Conservation (phyloP, 202 grass and related monocot genomes). For the Carex sylvatica region DNA sequence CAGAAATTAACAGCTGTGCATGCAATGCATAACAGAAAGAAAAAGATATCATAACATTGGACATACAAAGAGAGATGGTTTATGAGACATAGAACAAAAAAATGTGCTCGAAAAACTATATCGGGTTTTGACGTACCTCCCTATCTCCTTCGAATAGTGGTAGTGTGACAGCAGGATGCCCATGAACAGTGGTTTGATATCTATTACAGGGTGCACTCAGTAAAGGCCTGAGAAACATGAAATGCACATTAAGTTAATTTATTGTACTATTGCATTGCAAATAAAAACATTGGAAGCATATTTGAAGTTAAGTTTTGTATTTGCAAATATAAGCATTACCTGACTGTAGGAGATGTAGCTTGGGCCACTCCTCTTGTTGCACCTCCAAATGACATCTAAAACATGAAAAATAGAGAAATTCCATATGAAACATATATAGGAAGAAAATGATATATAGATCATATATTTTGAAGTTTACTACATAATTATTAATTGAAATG, state of each 20-base stretch:
- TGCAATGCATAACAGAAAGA: neutral
- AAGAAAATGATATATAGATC: neutral
- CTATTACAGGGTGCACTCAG: slow-evolving; percentile 5
- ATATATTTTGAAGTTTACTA: slow-evolving; percentile 1
- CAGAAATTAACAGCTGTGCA: neutral
- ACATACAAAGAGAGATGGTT: neutral
- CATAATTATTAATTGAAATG: neutral
- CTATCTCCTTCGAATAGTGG: slow-evolving; percentile 23
- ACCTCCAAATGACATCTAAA: slow-evolving; percentile 12
- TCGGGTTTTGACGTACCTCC: slow-evolving; percentile 12
- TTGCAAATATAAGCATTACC: neutral
- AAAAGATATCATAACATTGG: neutral
- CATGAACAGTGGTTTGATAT: slow-evolving; percentile 10
- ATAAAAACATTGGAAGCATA: neutral
- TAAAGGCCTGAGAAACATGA: slow-evolving; percentile 19
- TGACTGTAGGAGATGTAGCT: slow-evolving; percentile 9
- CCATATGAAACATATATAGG: neutral
- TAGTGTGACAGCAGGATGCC: slow-evolving; percentile 13
- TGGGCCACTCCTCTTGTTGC: neutral
- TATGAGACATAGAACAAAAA: neutral
- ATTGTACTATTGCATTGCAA: neutral
- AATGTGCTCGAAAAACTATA: neutral
- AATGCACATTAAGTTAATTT: neutral
- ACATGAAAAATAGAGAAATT: neutral
- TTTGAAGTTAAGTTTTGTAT: neutral